Evolutionary conservation across 768 basidiomycete genomes (phyloP), one percentile per base, ranked within the genome.

Genomic region (Fomitopsis pulvina): DNA sequence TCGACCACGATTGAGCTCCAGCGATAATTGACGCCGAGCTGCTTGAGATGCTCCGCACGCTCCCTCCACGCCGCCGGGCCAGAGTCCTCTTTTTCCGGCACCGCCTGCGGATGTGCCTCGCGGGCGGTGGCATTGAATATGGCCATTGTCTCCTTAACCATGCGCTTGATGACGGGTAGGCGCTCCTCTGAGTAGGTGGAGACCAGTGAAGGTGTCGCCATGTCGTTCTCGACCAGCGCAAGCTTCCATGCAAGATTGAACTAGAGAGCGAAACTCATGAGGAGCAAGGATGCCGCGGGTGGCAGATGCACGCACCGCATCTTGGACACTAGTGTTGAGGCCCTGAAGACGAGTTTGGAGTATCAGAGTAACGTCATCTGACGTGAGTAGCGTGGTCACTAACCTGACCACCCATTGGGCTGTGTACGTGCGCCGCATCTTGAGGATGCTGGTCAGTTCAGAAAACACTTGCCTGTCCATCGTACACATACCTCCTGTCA

Each of bases 11-110:
- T 67, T 0, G 70, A 50, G 56, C 78, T 78, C 59, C 70, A 68
- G 8, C 78, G 67, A 53, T 73, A 79, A 57, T 79, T 79, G 42
- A 78, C 63, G 9, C 73, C 75, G 25, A 77, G 68, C 60, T 75
- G 73, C 48, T 47, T 47, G 10, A 34, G 25, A 3, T 20, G n/a
- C 9, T 45, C 44, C n/a, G 28, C 25, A 11, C 24, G 12, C 4
- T 16, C 28, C 4, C 16, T 18, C n/a, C 41, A 16, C 10, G 24
- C 11, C 7, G 16, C 41, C n/a, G n/a, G n/a, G n/a, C n/a, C n/a
- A n/a, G n/a, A n/a, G n/a, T n/a, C n/a, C 5, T 27, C 29, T 16
- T 27, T n/a, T 12, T 24, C 26, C 4, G 26, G 26, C 8, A n/a
- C 21, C 10, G 25, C 44, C 26, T 21, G 44, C n/a, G n/a, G n/a